phyloP scores from a whole-genome alignment of 192 early-diverging fungal species.

The Coemansia sp. region DNA sequence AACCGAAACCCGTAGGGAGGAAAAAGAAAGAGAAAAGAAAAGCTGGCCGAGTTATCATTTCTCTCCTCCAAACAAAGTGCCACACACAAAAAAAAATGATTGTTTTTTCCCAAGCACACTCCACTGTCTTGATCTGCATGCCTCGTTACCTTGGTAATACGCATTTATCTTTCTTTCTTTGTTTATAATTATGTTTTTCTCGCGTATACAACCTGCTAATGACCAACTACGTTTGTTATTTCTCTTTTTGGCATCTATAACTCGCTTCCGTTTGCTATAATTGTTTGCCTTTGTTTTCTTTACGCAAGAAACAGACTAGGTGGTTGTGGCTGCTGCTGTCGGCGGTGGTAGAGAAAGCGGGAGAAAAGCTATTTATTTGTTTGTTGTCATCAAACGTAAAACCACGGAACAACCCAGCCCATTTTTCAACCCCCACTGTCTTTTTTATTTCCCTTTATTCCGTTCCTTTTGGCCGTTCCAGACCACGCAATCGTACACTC shows the following conservation, averaged over 20 bases:
- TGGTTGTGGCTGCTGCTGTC: too few species aligned
- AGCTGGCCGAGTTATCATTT: neutral
- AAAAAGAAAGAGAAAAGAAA: too few species aligned
- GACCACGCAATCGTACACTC: neutral
- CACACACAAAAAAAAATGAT: neutral
- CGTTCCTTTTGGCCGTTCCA: neutral
- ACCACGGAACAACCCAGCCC: neutral
- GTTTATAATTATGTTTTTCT: neutral
- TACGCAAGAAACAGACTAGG: too few species aligned
- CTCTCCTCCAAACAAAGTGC: neutral
- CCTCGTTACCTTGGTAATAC: slow-evolving; percentile 6
- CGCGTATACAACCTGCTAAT: neutral
- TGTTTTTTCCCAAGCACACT: slow-evolving; percentile 4
- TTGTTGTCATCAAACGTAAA: too few species aligned
- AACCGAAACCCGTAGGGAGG: too few species aligned
- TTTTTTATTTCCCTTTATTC: neutral
- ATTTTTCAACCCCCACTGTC: neutral
- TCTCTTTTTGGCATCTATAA: too few species aligned
- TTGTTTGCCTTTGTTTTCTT: too few species aligned
- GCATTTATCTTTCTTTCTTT: too few species aligned
- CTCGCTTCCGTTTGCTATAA: too few species aligned
- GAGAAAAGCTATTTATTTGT: too few species aligned
- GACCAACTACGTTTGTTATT: too few species aligned
- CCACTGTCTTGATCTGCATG: slow-evolving; percentile 4
- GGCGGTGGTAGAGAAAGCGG: too few species aligned